Conservation (phyloP, 495 filamentous ascomycete species). For the Hypomontagnella submonticulosa region DNA sequence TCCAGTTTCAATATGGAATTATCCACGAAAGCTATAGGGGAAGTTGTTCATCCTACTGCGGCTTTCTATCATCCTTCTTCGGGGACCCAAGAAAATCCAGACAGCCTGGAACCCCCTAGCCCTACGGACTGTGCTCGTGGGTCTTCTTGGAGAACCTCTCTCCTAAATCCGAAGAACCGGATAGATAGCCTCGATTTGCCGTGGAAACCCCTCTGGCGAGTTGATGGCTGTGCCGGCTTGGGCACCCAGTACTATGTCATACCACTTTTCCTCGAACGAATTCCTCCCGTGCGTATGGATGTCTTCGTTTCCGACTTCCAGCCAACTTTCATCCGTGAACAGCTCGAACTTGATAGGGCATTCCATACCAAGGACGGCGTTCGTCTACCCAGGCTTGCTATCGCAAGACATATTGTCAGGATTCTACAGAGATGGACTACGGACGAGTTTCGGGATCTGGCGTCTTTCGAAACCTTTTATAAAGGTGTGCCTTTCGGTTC, state of each 20-base stretch:
- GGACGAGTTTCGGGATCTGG: slow-evolving; percentile 37
- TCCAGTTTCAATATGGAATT: slow-evolving; percentile 53
- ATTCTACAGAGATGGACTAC: slow-evolving; percentile 56
- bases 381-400: slow-evolving; percentile 54
- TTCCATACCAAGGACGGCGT: slow-evolving; percentile 60
- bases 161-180: slow-evolving; percentile 63
- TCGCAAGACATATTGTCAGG: slow-evolving; percentile 56
- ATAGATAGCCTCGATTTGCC: slow-evolving; percentile 60
- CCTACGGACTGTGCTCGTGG: slow-evolving; percentile 7
- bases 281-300: slow-evolving; percentile 60
- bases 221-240: slow-evolving; percentile 61
- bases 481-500: slow-evolving; percentile 57
- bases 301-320: slow-evolving; percentile 60
- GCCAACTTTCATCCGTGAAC: slow-evolving; percentile 50
- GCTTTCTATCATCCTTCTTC: slow-evolving; percentile 48
- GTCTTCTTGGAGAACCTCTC: slow-evolving; percentile 51
- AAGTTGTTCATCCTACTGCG: slow-evolving; percentile 62
- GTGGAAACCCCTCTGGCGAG: slow-evolving; percentile 54
- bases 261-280: slow-evolving; percentile 53
- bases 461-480: slow-evolving; percentile 48
- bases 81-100: slow-evolving; percentile 17
- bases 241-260: slow-evolving; percentile 61
- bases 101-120: not conserved
- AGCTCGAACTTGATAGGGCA: slow-evolving; percentile 55
- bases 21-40: slow-evolving; percentile 53